A percentile compares a stretch with the other conserved stretches of the same genome.
Evolutionary conservation across 306 rosid genomes (phyloP).

Genomic region (cucumber (Cucumis sativus)): Cucumber_9930_V3 NC_026658.2:1903501-1904000

Average conservation of each 20-base stretch:
- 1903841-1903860: constrained; percentile 4
- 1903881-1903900: not conserved
- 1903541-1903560: not conserved
- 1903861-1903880: constrained; percentile 1
- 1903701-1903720: not conserved
- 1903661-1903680: not conserved
- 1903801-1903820: not conserved
- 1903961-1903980: too few species aligned
- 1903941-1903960: not conserved
- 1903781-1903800: not conserved
- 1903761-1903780: not conserved
- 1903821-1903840: not conserved
- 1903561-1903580: not conserved
- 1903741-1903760: not conserved
- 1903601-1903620: not conserved
- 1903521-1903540: not conserved
- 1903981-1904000: too few species aligned
- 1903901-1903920: not conserved
- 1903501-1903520: not conserved
- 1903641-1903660: not conserved
- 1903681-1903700: not conserved
- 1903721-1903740: not conserved
- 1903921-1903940: too few species aligned
- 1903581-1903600: not conserved
- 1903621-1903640: not conserved